These are phyloP conservation scores for Diplotaxis tenuifolia DNA, from an alignment of 345 rosid genomes.

Conservation along the genomic window DNA sequence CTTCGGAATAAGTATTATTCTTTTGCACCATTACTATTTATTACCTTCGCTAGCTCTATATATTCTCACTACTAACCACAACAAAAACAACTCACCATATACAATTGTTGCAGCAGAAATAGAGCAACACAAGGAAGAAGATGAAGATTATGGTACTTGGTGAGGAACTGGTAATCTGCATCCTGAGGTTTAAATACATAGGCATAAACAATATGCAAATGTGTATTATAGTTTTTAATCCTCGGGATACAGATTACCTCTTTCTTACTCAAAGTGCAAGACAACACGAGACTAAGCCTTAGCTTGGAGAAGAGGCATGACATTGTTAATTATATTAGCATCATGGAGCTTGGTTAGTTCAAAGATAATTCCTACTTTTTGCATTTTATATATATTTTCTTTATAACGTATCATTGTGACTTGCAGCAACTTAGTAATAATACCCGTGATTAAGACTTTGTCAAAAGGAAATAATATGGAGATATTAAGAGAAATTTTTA, in stretches of 20 bases:
- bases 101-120: background rate
- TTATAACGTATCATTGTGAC: background rate
- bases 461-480: no score
- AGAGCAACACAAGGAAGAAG: background rate
- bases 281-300: background rate
- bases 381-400: background rate
- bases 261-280: constrained; percentile 13
- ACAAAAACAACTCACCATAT: background rate
- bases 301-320: constrained; percentile 1
- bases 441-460: background rate
- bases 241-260: constrained; percentile 41
- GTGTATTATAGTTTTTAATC: constrained; percentile 16
- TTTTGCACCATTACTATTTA: constrained; percentile 27
- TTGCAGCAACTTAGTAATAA: background rate
- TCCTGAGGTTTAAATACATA: constrained; percentile 35
- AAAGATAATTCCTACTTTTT: background rate
- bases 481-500: background rate
- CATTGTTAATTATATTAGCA: background rate
- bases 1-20: constrained; percentile 34
- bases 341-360: constrained; percentile 1
- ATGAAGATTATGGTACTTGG: constrained; percentile 7
- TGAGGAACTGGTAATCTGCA: constrained; percentile 39
- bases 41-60: constrained; percentile 7
- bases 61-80: constrained; percentile 12
- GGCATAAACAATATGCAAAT: background rate